These are phyloP conservation scores for Trichoderma sp. DNA, from an alignment of 2,329 filamentous ascomycete species.

Conservation along the genomic window DNA sequence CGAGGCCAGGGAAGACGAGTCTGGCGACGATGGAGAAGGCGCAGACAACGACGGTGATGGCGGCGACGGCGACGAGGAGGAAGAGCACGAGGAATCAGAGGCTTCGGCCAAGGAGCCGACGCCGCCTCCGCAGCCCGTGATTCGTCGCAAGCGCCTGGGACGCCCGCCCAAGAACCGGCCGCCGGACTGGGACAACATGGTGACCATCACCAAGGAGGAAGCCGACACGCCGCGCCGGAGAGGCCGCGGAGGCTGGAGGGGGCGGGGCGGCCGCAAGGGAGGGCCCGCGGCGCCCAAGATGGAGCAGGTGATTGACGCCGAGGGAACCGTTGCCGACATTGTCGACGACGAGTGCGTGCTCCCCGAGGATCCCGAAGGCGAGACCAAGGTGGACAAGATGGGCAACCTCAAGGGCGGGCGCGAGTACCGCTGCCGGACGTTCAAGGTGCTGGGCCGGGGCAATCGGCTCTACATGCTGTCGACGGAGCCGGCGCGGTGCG, in stretches of 20 bases:
- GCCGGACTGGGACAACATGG: constrained; percentile 72
- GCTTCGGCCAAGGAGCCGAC: constrained; percentile 55
- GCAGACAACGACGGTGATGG: constrained; percentile 56
- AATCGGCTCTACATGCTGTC: constrained; percentile 96
- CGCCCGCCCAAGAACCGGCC: constrained; percentile 83
- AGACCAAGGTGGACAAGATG: constrained; percentile 88
- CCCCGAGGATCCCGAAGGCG: constrained; percentile 83
- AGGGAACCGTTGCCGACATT: constrained; percentile 89
- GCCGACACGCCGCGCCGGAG: constrained; percentile 63
- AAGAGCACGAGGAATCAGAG: constrained; percentile 42
- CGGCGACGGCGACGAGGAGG: constrained; percentile 48
- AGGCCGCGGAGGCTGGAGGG: constrained; percentile 71
- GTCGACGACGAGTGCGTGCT: constrained; percentile 88
- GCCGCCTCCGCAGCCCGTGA: constrained; percentile 61
- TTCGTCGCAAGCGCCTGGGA: constrained; percentile 78
- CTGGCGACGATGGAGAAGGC: constrained; percentile 38
- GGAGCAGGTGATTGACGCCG: constrained; percentile 86
- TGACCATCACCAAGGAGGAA: constrained; percentile 58
- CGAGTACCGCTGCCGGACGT: constrained; percentile 94
- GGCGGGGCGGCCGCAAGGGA: constrained; percentile 66
- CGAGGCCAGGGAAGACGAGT: constrained; percentile 50
- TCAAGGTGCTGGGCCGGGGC: constrained; percentile 82
- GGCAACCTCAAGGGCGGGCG: constrained; percentile 80
- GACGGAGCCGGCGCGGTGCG: constrained; percentile 93
- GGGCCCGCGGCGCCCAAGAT: constrained; percentile 74